phyloP scores from a whole-genome alignment of 2,329 filamentous ascomycete species.

The Colletotrichum plurivorum region DNA sequence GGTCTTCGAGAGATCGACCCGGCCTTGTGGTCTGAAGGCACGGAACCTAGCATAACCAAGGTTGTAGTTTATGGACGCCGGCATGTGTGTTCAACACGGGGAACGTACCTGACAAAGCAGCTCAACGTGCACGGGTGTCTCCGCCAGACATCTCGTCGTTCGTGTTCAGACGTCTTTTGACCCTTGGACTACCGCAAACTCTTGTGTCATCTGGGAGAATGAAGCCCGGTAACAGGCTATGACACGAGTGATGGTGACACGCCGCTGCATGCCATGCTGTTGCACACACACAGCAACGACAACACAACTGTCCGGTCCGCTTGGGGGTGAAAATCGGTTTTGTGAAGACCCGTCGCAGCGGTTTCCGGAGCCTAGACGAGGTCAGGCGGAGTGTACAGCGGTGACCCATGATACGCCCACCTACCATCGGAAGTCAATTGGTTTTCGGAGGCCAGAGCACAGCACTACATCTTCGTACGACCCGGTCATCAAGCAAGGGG shows the following conservation, averaged over 20 bases:
- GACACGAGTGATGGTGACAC: constrained; percentile 31
- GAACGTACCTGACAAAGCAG: neutral
- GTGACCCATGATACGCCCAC: neutral
- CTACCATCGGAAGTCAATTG: neutral
- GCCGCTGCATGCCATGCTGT: constrained; percentile 6
- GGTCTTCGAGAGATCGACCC: neutral
- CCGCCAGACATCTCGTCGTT: neutral
- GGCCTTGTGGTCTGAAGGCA: constrained; percentile 11
- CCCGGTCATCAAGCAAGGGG: constrained; percentile 16
- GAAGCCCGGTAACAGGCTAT: constrained; percentile 19
- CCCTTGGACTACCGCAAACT: neutral
- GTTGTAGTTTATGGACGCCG: constrained; percentile 3
- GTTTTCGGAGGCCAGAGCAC: constrained; percentile 1
- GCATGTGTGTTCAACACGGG: constrained; percentile 9
- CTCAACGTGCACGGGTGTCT: constrained; percentile 2
- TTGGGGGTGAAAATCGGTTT: constrained; percentile 4
- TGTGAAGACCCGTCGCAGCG: constrained; percentile 27
- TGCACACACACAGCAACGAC: neutral
- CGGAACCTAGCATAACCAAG: constrained; percentile 23
- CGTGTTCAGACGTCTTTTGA: neutral
- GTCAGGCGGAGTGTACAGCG: neutral
- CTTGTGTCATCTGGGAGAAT: constrained; percentile 7
- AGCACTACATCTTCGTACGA: constrained; percentile 13
- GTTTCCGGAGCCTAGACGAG: constrained; percentile 7
- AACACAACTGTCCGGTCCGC: constrained; percentile 4